These are phyloP conservation scores for Hydnomerulius pinastri DNA, from an alignment of 768 basidiomycete genomes.

Conservation along the genomic window DNA sequence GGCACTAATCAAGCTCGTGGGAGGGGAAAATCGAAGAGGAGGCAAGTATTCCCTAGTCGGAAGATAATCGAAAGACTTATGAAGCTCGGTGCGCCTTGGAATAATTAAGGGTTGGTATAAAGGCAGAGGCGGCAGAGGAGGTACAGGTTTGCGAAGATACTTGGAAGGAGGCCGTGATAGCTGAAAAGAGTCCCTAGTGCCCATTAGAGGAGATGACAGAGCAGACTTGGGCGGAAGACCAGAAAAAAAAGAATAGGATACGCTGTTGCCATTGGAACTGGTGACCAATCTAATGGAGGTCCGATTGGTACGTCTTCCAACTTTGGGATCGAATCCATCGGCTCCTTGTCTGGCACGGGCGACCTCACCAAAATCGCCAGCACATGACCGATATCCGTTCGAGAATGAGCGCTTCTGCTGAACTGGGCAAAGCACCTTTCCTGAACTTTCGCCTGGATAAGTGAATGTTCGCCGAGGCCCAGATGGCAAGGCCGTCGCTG, in stretches of 20 bases:
- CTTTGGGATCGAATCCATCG: background rate
- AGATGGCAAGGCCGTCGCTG: background rate
- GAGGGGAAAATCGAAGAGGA: constrained; percentile 21
- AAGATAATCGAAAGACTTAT: background rate
- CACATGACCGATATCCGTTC: background rate
- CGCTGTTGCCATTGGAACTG: constrained; percentile 11
- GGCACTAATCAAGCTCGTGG: constrained; percentile 6
- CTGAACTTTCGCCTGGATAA: background rate
- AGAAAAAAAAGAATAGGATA: constrained; percentile 26
- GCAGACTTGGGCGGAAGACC: constrained; percentile 19
- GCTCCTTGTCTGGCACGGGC: background rate
- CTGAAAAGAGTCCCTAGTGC: constrained; percentile 32
- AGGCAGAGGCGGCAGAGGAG: constrained; percentile 25
- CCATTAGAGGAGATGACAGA: constrained; percentile 22
- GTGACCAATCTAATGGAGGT: constrained; percentile 29
- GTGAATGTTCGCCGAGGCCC: background rate
- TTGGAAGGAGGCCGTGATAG: constrained; percentile 17
- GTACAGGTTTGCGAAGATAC: constrained; percentile 14
- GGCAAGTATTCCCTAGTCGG: constrained; percentile 12
- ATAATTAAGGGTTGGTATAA: constrained; percentile 10
- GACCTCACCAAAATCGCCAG: constrained; percentile 10
- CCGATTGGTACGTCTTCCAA: constrained; percentile 14
- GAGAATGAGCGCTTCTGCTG: constrained; percentile 3
- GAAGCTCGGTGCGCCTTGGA: background rate
- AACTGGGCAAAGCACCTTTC: background rate